Evolutionary conservation across 2,329 filamentous ascomycete genomes (phyloP), one percentile per base, ranked within the genome.

Genomic region (Aspergillus fumigatus): DNA sequence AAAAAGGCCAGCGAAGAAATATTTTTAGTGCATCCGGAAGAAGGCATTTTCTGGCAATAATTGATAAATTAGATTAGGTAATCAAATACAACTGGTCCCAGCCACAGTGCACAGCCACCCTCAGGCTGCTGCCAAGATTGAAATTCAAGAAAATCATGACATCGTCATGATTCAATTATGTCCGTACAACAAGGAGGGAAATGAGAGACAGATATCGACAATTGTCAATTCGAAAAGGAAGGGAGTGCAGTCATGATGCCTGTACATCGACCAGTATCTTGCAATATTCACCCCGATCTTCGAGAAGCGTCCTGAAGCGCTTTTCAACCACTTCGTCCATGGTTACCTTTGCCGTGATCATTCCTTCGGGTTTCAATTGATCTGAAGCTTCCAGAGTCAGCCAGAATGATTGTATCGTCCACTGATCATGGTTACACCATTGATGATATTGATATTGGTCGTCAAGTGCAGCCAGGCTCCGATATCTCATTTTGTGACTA

Each of bases 271-370:
- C 57, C 32, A 87, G 61, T 29, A 87, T 82, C 72, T 87, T 87
- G 27, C 86, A 83, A 63, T 87, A 82, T 53, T 79, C 82, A 38
- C 86, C 82, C 61, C 85, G 84, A 60, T 86, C 78, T 4, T 81
- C 69, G 29, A 85, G 80, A 58, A 87, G 69, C 1, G 80, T 75
- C 55, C 79, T 73, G 59, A 86, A 82, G 0, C 83, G 84, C 26
- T 82, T 77, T 27, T 85, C 77, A 0, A 85, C 82, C 10, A 86
- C 69, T 19, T 82, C 73, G 14, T 83, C 79, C 43, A 87, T 71
- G 50, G 73, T 68, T 45, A 87, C 82, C 64, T 76, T 82, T 38
- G 79, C 74, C 0, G 84, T 87, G 45, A 88, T 85, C 85, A 88
- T 87, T 29, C 73, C 71, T 11, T 74, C 74, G 0, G 84, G 82